Evolutionary conservation across 2,329 filamentous ascomycete genomes (phyloP).

Genomic region (Arachnopeziza araneosa): DNA sequence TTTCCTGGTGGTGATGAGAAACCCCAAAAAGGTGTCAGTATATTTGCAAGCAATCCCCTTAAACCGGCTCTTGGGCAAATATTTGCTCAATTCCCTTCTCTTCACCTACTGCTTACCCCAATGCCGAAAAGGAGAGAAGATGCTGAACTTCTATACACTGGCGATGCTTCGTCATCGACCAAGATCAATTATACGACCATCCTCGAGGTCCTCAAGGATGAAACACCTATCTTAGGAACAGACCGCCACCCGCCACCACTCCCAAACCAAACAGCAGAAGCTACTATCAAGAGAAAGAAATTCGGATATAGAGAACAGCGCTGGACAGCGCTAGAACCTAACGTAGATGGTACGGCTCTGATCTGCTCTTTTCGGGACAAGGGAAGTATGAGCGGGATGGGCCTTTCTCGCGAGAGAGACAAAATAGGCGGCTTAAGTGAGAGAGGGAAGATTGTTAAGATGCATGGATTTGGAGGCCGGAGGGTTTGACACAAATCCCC

Average conservation of each 20-base stretch:
- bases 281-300: conserved; percentile 4
- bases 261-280: not conserved
- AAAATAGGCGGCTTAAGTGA: conserved; percentile 6
- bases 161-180: not conserved
- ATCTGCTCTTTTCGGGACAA: conserved; percentile 34
- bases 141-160: conserved; percentile 32
- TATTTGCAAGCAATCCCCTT: conserved; percentile 18
- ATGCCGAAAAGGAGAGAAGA: conserved; percentile 38
- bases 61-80: conserved; percentile 40
- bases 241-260: conserved; percentile 1
- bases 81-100: conserved; percentile 48
- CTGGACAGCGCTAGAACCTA: conserved; percentile 46
- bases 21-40: conserved; percentile 3
- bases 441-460: conserved; percentile 16
- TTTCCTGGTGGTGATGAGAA: conserved; percentile 24
- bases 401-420: conserved; percentile 1
- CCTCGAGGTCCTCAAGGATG: conserved; percentile 28
- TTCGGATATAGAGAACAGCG: conserved; percentile 44
- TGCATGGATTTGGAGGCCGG: conserved; percentile 32
- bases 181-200: conserved; percentile 13
- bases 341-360: conserved; percentile 33
- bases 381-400: conserved; percentile 8
- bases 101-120: conserved; percentile 47
- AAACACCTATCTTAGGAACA: conserved; percentile 10
- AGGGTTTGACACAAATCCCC: conserved; percentile 15